Base-by-base conservation (phyloP, 768 basidiomycete species). In the Pholiota microspora region DNA sequence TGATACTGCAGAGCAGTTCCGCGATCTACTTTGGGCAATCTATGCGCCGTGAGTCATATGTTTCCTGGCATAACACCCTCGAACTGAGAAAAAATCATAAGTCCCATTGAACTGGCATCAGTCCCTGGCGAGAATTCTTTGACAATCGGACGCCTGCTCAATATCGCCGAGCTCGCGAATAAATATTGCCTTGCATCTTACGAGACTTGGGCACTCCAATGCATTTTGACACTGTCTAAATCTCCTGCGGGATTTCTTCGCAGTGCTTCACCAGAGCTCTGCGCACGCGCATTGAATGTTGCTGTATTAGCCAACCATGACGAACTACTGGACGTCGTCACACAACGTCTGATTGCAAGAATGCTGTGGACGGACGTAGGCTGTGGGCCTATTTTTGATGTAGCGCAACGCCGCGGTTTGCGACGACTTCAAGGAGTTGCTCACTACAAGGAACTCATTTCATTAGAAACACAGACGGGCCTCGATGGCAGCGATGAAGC, bases 301-400 rank as follows among this genome's bases (percentile, higher is more conserved):
- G 82, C 85, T 0, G 73, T 78, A 25, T 68, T 74, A 48, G 81
- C 80, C 57, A 64, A 72, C 35, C 78, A 84, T 53, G 61, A 69
- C 35, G 70, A 64, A 18, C 74, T 88, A 32, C 69, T 78, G 31
- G 73, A 75, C 23, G 69, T 82, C 4, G 71, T 84, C 62, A 71
- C 76, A 45, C 69, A 75, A 35, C 73, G 76, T 35, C 72, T 85
- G 49, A 77, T 86, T 60, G 72, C 73, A 24, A 71, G 69, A 35
- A 80, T 83, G 18, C 71, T 83, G 32, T 84, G 82, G 74, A 80
- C 80, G 51, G 77, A 78, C 46, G 74, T 72, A 24, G 56, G 79
- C 51, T 70, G 81, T 35, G 77, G 76, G 7, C 73, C 81, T 54
- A 73, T 80, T 29, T 69, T 84, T 16, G 71, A 76, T 3, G 68